These are phyloP conservation scores for Malus orientalis DNA, from an alignment of 306 rosid species.

Conservation along the genomic window DNA sequence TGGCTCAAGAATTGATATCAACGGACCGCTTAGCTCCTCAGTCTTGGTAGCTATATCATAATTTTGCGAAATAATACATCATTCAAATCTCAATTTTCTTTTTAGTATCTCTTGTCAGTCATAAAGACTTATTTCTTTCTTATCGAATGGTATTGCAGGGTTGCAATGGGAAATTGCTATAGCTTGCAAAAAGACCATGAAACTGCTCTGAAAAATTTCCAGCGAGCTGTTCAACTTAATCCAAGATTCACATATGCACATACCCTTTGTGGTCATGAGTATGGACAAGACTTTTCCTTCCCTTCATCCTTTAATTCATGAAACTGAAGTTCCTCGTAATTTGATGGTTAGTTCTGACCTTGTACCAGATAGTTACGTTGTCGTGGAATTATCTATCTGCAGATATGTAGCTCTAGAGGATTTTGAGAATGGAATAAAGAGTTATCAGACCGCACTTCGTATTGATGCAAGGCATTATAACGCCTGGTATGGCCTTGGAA, in stretches of 20 bases:
- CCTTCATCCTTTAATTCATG: background rate
- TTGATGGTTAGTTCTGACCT: background rate
- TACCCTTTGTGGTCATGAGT: conserved; percentile 99
- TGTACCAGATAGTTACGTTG: background rate
- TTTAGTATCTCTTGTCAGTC: background rate
- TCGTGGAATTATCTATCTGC: conserved; percentile 20
- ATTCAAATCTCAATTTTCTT: background rate
- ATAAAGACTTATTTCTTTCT: background rate
- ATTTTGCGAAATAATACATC: background rate
- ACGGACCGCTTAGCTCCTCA: conserved; percentile 96
- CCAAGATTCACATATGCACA: conserved; percentile 96
- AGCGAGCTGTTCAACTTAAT: conserved; percentile 88
- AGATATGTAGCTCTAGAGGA: conserved; percentile 93
- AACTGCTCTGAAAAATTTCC: conserved; percentile 76
- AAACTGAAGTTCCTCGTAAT: background rate
- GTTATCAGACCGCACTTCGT: conserved; percentile 88
- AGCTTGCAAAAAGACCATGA: conserved; percentile 60
- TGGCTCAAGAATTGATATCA: conserved; percentile 83
- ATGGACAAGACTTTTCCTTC: conserved; percentile 24
- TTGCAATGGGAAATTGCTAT: conserved; percentile 66
- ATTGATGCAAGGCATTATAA: conserved; percentile 91
- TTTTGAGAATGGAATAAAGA: conserved; percentile 88
- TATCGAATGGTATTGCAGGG: conserved; percentile 30
- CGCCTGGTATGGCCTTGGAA: conserved; percentile 98
- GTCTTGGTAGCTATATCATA: conserved; percentile 61